These are phyloP conservation scores for Boletus chippewaensis DNA, from an alignment of 1,284 basidiomycete genomes.

Conservation along the genomic window DNA sequence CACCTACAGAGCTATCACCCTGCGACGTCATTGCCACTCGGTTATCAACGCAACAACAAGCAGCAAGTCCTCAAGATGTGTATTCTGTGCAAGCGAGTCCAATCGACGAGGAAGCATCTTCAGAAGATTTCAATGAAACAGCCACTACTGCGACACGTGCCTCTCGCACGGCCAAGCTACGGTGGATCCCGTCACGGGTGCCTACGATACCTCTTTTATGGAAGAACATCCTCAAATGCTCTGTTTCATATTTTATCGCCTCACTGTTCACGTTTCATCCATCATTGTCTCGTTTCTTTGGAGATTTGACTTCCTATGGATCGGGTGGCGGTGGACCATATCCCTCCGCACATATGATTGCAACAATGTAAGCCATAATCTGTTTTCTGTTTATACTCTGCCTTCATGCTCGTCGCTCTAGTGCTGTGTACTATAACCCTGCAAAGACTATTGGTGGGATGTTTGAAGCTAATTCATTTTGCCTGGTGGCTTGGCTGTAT, in stretches of 20 bases:
- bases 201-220: conserved; percentile 46
- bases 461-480: conserved; percentile 83
- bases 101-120: conserved; percentile 17
- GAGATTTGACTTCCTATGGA: conserved; percentile 53
- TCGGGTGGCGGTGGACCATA: conserved; percentile 43
- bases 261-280: conserved; percentile 92
- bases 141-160: conserved; percentile 7
- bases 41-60: neutral
- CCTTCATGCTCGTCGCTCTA: conserved; percentile 25
- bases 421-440: conserved; percentile 76
- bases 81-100: neutral
- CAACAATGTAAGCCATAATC: conserved; percentile 61
- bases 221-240: conserved; percentile 84
- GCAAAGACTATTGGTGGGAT: conserved; percentile 86
- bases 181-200: conserved; percentile 19
- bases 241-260: conserved; percentile 83
- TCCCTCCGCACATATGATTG: conserved; percentile 83
- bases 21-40: neutral
- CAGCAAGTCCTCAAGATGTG: neutral
- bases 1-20: conserved; percentile 16
- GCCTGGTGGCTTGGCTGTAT: conserved; percentile 66
- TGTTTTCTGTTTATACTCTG: neutral
- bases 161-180: conserved; percentile 2
- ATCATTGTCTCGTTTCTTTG: conserved; percentile 55
- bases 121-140: conserved; percentile 22